Evolutionary conservation across 2,329 filamentous ascomycete species (phyloP).

Genomic region (Lachnellula willkommii): DNA sequence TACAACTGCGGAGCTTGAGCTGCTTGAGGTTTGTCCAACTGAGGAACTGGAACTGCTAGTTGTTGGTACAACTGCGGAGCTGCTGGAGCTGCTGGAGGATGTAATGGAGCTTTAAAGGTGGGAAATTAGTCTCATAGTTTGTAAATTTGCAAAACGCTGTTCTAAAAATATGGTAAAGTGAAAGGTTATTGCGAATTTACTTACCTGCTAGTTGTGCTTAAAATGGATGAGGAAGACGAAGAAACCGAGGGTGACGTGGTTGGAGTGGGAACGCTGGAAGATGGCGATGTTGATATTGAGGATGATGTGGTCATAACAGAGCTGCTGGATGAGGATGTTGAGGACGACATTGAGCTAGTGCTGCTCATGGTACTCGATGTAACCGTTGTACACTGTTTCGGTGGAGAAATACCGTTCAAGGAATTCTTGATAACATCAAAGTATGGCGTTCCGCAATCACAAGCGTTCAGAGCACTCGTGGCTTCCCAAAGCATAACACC

Average conservation of each 20-base stretch:
- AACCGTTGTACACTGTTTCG: background rate
- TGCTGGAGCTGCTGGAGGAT: background rate
- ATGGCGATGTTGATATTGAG: background rate
- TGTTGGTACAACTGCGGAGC: background rate
- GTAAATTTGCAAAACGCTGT: too few relatives aligned
- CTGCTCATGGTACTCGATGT: constrained; percentile 7
- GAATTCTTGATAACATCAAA: constrained; percentile 18
- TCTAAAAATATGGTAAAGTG: too few relatives aligned
- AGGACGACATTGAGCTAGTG: constrained; percentile 9
- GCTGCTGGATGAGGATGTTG: background rate
- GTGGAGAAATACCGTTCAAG: constrained; percentile 12
- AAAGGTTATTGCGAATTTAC: too few relatives aligned
- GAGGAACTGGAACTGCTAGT: background rate
- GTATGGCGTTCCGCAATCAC: constrained; percentile 12
- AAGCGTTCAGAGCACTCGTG: constrained; percentile 19
- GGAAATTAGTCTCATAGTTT: too few relatives aligned
- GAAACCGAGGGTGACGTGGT: background rate
- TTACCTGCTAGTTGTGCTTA: background rate
- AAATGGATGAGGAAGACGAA: background rate
- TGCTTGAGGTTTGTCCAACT: background rate
- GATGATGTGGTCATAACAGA: background rate
- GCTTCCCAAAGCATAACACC: constrained; percentile 34
- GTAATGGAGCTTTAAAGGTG: background rate
- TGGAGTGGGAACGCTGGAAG: background rate
- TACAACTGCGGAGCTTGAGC: background rate